phyloP scores from a whole-genome alignment of 768 basidiomycete genomes.

The Boletus subcaerulescens region DNA sequence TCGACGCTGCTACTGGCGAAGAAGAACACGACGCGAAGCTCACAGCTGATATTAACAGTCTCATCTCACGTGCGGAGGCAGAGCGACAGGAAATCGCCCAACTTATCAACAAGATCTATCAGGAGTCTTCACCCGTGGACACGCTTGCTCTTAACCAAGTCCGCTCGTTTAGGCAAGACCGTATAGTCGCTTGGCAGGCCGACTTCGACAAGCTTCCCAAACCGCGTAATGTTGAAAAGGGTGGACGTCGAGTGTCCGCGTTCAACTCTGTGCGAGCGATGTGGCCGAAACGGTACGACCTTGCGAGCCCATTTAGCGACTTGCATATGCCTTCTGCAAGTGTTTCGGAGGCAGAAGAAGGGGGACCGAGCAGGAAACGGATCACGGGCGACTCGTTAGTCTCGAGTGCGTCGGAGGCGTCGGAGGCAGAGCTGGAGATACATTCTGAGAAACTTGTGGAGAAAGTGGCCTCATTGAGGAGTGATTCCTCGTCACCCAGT shows the following conservation, averaged over 20 bases:
- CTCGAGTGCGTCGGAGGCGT: slow-evolving; percentile 71
- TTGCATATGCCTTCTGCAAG: slow-evolving; percentile 58
- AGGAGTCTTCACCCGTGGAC: slow-evolving; percentile 75
- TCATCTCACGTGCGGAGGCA: slow-evolving; percentile 70
- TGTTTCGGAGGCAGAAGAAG: slow-evolving; percentile 75
- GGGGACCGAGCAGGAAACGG: slow-evolving; percentile 41
- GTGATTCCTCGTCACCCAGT: slow-evolving; percentile 16
- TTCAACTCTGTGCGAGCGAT: slow-evolving; percentile 71
- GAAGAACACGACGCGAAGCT: slow-evolving; percentile 66
- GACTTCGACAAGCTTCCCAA: slow-evolving; percentile 87
- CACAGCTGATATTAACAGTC: slow-evolving; percentile 55
- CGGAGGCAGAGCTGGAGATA: slow-evolving; percentile 55
- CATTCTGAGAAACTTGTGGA: slow-evolving; percentile 21
- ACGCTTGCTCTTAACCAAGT: slow-evolving; percentile 86
- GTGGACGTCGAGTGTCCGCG: slow-evolving; percentile 53
- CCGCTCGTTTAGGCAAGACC: slow-evolving; percentile 84
- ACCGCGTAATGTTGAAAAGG: slow-evolving; percentile 55
- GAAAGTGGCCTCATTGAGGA: slow-evolving; percentile 14
- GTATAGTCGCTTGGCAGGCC: slow-evolving; percentile 94
- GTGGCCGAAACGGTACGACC: slow-evolving; percentile 63
- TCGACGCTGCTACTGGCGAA: slow-evolving; percentile 78
- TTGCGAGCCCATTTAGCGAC: slow-evolving; percentile 51
- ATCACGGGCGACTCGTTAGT: slow-evolving; percentile 53
- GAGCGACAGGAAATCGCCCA: slow-evolving; percentile 71
- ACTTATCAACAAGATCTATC: slow-evolving; percentile 77